A percentile compares a stretch with the other conserved stretches of the same genome.
Conservation (phyloP, 495 filamentous ascomycete species). For the Aspergillus funiculosus region DNA sequence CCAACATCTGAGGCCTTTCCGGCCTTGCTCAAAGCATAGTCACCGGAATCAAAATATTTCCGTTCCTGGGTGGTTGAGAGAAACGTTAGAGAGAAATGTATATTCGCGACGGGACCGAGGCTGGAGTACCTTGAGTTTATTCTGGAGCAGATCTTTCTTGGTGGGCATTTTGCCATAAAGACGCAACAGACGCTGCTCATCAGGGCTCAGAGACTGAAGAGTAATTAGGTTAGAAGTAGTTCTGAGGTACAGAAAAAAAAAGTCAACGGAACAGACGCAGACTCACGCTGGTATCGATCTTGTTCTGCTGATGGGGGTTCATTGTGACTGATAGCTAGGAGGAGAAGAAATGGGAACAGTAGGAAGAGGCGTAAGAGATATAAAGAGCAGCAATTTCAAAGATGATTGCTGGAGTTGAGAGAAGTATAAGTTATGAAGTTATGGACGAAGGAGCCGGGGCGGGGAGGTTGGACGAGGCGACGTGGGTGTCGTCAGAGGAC, state of each 20-base stretch:
- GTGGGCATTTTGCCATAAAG: slow-evolving; percentile 95
- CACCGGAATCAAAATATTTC: slow-evolving; percentile 98
- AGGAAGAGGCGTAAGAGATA: neutral
- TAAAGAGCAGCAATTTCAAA: slow-evolving; percentile 1
- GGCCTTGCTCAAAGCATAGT: slow-evolving; percentile 97
- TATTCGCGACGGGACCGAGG: neutral
- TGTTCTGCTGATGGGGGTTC: slow-evolving; percentile 96
- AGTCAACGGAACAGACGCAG: slow-evolving; percentile 4
- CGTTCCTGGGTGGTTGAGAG: slow-evolving; percentile 58
- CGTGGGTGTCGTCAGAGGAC: slow-evolving; percentile 23
- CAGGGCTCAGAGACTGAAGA: slow-evolving; percentile 73
- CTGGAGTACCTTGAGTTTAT: slow-evolving; percentile 72
- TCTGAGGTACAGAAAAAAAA: slow-evolving; percentile 11
- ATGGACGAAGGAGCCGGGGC: slow-evolving; percentile 9
- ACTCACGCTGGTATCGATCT: slow-evolving; percentile 89
- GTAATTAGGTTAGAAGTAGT: slow-evolving; percentile 15
- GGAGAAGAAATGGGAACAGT: neutral
- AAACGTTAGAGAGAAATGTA: slow-evolving; percentile 5
- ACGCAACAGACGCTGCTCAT: slow-evolving; percentile 92
- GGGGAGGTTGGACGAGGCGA: slow-evolving; percentile 16
- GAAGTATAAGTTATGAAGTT: slow-evolving; percentile 1
- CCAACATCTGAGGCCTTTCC: slow-evolving; percentile 94
- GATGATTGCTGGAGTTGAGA: too few relatives aligned
- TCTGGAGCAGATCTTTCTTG: slow-evolving; percentile 93
- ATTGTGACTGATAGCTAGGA: slow-evolving; percentile 45